These are phyloP conservation scores for Solanum medicagineum DNA, from an alignment of 257 asterid genomes.

Conservation along the genomic window DNA sequence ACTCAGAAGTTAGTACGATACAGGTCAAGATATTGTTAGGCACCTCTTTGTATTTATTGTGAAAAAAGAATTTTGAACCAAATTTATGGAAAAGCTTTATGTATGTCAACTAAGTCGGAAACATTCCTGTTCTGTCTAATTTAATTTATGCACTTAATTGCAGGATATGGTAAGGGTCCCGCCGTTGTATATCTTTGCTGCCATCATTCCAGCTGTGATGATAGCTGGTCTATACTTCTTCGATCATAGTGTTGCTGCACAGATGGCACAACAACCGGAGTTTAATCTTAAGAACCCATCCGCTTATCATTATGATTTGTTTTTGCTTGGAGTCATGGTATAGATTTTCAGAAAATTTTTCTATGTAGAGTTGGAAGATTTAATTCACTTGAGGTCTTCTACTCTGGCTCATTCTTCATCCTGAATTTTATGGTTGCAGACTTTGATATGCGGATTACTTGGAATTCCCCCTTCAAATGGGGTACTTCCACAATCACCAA, in stretches of 20 bases:
- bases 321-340: slow-evolving; percentile 79
- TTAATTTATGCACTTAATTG: slow-evolving; percentile 1
- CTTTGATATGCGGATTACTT: slow-evolving; percentile 84
- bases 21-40: background rate
- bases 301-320: slow-evolving; percentile 73
- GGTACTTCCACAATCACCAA: slow-evolving; percentile 98
- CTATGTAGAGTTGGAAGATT: background rate
- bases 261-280: slow-evolving; percentile 81
- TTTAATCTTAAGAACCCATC: slow-evolving; percentile 83
- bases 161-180: slow-evolving; percentile 88
- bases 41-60: background rate
- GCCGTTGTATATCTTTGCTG: slow-evolving; percentile 51
- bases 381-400: background rate
- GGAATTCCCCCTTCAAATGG: slow-evolving; percentile 99
- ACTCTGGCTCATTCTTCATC: background rate
- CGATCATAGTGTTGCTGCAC: slow-evolving; percentile 91
- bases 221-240: slow-evolving; percentile 83
- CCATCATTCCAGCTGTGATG: slow-evolving; percentile 77
- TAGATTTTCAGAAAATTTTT: background rate
- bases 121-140: background rate
- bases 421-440: slow-evolving; percentile 26
- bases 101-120: background rate
- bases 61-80: background rate
- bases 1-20: background rate
- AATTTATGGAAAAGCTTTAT: background rate